A percentile compares a stretch with the other conserved stretches of the same genome.
Conservation (phyloP, 108 stramenopile species). For the Stephanodiscus minutulus region DNA sequence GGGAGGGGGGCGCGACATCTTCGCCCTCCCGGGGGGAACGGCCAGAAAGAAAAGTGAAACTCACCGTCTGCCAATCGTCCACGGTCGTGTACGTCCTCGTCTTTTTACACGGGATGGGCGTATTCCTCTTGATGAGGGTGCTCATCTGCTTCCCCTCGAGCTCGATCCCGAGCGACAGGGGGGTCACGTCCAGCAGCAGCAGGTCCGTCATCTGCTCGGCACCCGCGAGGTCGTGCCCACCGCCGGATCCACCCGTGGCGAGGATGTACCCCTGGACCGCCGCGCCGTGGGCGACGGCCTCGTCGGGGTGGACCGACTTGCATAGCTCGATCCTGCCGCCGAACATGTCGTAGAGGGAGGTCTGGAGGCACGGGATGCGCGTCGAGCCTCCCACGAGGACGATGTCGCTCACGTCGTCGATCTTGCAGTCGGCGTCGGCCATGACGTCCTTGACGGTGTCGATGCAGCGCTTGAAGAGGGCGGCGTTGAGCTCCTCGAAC, state of each 20-base stretch:
- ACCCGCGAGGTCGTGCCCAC: conserved; percentile 61
- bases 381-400: conserved; percentile 81
- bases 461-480: conserved; percentile 68
- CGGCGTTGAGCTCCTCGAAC: conserved; percentile 60
- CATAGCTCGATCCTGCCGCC: conserved; percentile 66
- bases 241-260: conserved; percentile 59
- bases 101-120: conserved; percentile 74
- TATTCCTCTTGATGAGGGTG: conserved; percentile 74
- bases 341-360: conserved; percentile 64
- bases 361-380: conserved; percentile 66
- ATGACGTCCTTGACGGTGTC: conserved; percentile 79
- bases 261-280: conserved; percentile 79
- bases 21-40: background rate
- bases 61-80: conserved; percentile 74
- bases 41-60: background rate
- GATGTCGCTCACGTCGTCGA: conserved; percentile 67
- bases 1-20: background rate
- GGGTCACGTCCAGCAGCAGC: conserved; percentile 88
- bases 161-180: conserved; percentile 87
- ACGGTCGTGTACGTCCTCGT: conserved; percentile 73
- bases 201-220: conserved; percentile 65
- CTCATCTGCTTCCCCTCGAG: conserved; percentile 71
- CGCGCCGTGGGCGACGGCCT: conserved; percentile 76
- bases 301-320: conserved; percentile 77
- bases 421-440: conserved; percentile 65